Base-by-base conservation (phyloP, 2,329 filamentous ascomycete species). In the Colletotrichum scovillei region DNA sequence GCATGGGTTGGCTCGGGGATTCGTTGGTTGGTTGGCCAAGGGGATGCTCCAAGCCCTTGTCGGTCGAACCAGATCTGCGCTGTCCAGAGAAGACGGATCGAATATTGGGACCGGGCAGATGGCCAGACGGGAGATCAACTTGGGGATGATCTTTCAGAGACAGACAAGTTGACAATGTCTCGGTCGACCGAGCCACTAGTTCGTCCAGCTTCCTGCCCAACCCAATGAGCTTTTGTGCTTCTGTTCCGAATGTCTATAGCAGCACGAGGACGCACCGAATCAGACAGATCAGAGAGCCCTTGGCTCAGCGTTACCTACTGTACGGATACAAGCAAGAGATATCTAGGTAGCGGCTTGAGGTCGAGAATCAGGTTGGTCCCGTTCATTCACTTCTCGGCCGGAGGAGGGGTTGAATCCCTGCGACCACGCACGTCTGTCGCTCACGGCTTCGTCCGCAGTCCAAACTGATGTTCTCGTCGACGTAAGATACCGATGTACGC, bases 381-480 rank as follows among this genome's bases (percentile, higher is more conserved):
- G 60, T 35, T 52, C 65, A 28, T 63, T 24, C 53, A 28, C 22
- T n/a, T 65, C 60, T 73, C 62, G 56, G 67, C 70, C 60, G 70
- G 66, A 69, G 68, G 67, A 70, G 30, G 67, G 60, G 53, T 52
- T 26, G 28, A 53, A 69, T 26, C 66, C 55, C 66, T 72, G 59
- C 70, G 38, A 26, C 28, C 26, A 7, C 9, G 9, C 7, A 24
- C 57, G 38, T 22, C 58, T 53, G 30, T 49, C 66, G 14, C 46
- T 32, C 14, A 42, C 46, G 16, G 24, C 7, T 32, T 53, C n/a
- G 28, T 32, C 38, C 49, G 42, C n/a, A 57, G 28, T 52, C 14
- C 35, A 30, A 30, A 35, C 28, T 11, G 22, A 19, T 53, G 14
- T 69, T 53, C 19, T 32, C 66, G 32, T 58, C 32, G 58, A 57